These are phyloP conservation scores for Sclerotinia borealis DNA, from an alignment of 2,329 filamentous ascomycete genomes.

Conservation along the genomic window DNA sequence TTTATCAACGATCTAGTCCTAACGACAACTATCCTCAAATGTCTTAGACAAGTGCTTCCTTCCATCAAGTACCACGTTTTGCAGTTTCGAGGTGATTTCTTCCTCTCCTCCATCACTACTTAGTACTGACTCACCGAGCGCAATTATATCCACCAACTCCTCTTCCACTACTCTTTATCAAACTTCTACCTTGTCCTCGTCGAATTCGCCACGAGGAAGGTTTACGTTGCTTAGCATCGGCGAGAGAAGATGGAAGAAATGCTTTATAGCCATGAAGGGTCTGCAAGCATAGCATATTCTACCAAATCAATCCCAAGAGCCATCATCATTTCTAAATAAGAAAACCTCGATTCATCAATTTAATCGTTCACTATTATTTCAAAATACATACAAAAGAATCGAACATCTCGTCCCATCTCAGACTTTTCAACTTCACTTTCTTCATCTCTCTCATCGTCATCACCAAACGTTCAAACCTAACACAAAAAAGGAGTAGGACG, in stretches of 20 bases:
- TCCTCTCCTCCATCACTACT: not conserved
- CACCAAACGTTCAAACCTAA: not conserved
- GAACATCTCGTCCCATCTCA: constrained; percentile 1
- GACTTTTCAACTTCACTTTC: not conserved
- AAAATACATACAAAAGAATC: constrained; percentile 10
- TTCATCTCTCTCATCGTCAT: not conserved
- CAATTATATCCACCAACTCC: not conserved
- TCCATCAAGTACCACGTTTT: not conserved
- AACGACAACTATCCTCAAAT: not conserved
- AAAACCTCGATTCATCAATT: not conserved
- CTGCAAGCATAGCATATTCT: not conserved
- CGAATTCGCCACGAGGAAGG: not conserved
- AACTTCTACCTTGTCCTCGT: not conserved
- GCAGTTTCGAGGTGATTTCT: not conserved
- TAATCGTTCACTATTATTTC: constrained; percentile 2
- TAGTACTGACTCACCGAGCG: not conserved
- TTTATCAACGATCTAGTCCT: not conserved
- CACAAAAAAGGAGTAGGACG: not conserved
- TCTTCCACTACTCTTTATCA: not conserved
- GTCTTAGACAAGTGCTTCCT: not conserved
- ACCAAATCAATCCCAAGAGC: not conserved
- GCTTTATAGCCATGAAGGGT: not conserved
- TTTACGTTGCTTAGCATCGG: not conserved
- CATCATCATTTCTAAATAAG: not conserved
- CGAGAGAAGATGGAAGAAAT: not conserved